These are phyloP conservation scores for Penicillium egyptiacum DNA, from an alignment of 495 filamentous ascomycete species.

Conservation along the genomic window DNA sequence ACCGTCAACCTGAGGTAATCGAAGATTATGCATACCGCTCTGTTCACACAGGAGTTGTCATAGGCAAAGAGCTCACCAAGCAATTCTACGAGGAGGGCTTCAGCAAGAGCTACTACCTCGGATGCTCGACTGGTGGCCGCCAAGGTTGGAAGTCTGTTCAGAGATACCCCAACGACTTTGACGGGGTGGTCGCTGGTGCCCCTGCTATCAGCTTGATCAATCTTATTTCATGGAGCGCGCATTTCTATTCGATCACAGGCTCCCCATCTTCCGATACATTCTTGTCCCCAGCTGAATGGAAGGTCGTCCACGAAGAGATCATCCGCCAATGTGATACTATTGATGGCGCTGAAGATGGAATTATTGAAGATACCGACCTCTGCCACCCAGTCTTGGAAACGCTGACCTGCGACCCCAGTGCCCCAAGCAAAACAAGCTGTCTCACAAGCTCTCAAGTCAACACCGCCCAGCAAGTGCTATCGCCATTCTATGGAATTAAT, in stretches of 20 bases:
- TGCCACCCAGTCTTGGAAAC: conserved; percentile 56
- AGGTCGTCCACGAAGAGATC: conserved; percentile 55
- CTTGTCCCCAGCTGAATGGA: conserved; percentile 52
- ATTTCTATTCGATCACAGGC: conserved; percentile 53
- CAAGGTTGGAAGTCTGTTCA: conserved; percentile 54
- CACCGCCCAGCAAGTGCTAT: conserved; percentile 55
- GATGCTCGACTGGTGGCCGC: conserved; percentile 57
- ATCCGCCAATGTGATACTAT: conserved; percentile 63
- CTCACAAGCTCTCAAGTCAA: conserved; percentile 56
- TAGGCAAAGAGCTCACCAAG: conserved; percentile 50
- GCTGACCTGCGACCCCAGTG: conserved; percentile 49
- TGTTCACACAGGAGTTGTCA: conserved; percentile 52
- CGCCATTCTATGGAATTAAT: conserved; percentile 49
- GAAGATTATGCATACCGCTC: conserved; percentile 50
- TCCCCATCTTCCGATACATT: conserved; percentile 47
- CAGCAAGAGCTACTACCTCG: conserved; percentile 54
- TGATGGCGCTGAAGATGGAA: conserved; percentile 71
- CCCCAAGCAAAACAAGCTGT: conserved; percentile 43
- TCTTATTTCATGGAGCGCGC: conserved; percentile 54
- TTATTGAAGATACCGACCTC: conserved; percentile 55
- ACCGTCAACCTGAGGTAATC: conserved; percentile 51
- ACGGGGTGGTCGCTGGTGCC: conserved; percentile 66
- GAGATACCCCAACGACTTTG: conserved; percentile 56
- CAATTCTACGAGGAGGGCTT: conserved; percentile 47
- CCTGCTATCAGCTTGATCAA: conserved; percentile 52